Percentiles rank a stretch among this genome's conserved stretches.
These are phyloP conservation scores for Coemansia aciculifera DNA, from an alignment of 192 early-diverging fungal species.

Conservation along the genomic window DNA sequence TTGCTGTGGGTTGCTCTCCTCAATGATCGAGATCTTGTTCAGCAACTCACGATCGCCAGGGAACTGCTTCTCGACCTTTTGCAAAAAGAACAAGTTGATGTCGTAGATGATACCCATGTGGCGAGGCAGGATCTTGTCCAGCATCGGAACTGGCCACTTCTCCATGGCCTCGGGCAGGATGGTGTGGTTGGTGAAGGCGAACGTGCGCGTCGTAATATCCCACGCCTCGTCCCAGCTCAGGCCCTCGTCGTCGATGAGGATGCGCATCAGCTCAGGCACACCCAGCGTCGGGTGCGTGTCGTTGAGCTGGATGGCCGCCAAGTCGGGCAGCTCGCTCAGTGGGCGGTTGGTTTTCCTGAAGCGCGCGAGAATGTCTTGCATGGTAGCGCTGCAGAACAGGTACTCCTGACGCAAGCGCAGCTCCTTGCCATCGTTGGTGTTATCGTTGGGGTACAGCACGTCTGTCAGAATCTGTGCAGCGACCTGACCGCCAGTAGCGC, in stretches of 20 bases:
- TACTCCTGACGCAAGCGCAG: conserved; percentile 97
- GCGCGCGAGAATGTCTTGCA: conserved; percentile 86
- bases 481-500: conserved; percentile 89
- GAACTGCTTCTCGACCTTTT: conserved; percentile 83
- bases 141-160: conserved; percentile 94
- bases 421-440: conserved; percentile 95
- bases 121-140: conserved; percentile 89
- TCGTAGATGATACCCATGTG: conserved; percentile 99
- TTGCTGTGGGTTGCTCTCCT: conserved; percentile 88
- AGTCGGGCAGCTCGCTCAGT: conserved; percentile 86
- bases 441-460: conserved; percentile 97
- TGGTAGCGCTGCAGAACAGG: conserved; percentile 90
- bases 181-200: conserved; percentile 99
- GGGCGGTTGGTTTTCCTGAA: conserved; percentile 87
- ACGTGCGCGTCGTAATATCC: conserved; percentile 84
- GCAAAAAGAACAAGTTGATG: conserved; percentile 98
- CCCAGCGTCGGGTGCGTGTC: conserved; percentile 97
- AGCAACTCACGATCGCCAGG: conserved; percentile 86
- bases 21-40: conserved; percentile 89
- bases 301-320: conserved; percentile 97
- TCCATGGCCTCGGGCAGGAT: conserved; percentile 98
- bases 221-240: conserved; percentile 94
- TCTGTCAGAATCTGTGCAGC: conserved; percentile 92
- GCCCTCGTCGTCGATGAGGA: conserved; percentile 89
- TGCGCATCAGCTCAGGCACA: conserved; percentile 89